Evolutionary conservation across 805 yeast species (phyloP), one percentile per base, ranked within the genome.

Genomic region (Suhomyces canberraensis): DNA sequence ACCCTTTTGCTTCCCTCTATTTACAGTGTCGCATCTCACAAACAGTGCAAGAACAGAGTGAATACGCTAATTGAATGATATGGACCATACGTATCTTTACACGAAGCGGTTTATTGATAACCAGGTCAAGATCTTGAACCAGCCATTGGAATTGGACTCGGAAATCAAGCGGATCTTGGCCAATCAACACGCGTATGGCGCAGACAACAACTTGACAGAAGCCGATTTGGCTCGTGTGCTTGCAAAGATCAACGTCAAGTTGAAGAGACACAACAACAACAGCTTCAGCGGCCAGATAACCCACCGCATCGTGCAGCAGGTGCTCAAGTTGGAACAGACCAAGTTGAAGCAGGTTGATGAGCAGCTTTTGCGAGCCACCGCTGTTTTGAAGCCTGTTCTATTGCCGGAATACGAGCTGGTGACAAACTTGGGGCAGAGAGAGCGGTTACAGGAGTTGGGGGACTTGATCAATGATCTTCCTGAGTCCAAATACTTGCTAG

Each of bases 271-370:
- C 42, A 56, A 59, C 36, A 40, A 55, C 16, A 48, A 44, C 33
- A 35, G 47, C 27, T 64, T 58, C 49, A 41, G 48, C 18, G 39
- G 50, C 21, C 67, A 66, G 39, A 54, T 60, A n/a, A 48, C 56
- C 4, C 55, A 57, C 38, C 71, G 64, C 35, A 57, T 67, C 1
- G 58, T 57, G 15, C 67, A 58, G 40, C 72, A 67, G 40, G 47
- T 66, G 11, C 25, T 58, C 8, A 60, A 62, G 44, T 41, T 52
- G 29, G 72, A 67, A 37, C 48, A 50, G 24, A 50, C 54, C 18
- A 57, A 61, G 34, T 24, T 65, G 11, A 35, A 44, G 14, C 32
- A 45, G 16, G 62, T 63, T n/a, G 54, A 51, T 39, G 60, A 54
- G n/a, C 49, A 50, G 28, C 39, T 67, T 19, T 33, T 28, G 15